Evolutionary conservation across 2,329 filamentous ascomycete species (phyloP), one percentile per base, ranked within the genome.

Genomic region (Neonectria magnoliae): DNA sequence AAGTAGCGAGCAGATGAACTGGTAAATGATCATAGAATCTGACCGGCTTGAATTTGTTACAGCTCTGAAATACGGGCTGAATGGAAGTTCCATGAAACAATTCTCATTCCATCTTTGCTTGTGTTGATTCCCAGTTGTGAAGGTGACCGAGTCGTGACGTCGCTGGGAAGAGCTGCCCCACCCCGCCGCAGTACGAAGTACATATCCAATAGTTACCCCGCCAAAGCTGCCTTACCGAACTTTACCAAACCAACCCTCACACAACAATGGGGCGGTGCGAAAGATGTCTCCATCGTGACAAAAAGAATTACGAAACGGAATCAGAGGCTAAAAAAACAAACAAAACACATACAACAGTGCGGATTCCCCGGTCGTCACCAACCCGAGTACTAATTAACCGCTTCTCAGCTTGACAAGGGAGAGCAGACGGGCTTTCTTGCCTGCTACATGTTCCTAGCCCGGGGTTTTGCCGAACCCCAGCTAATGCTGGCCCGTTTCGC

Each of bases 21-120:
- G 29, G 36, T 60, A 52, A 33, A 65, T 16, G 44, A 65, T 64
- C 44, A 66, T 47, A 29, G 56, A 58, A 55, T 59, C 22, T 38
- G 48, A 62, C 44, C 55, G 38, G 36, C 42, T 60, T 47, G 59
- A 38, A 45, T 53, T 20, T 65, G 20, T 22, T 14, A 53, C 53
- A 44, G 64, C 68, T 62, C 71, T 69, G 68, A 61, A 42, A 73
- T 44, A 72, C 22, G 71, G 65, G 64, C 61, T 65, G 44, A 56
- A 64, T 62, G 67, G 53, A 69, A 61, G 66, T 45, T 38, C 61
- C 27, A 47, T 33, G 16, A 50, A 29, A n/a, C 47, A 18, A 18
- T 5, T 42, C 3, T 20, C 3, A 11, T 11, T 11, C 38, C n/a
- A 18, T 20, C 11, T 33, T 33, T 31, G 31, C 9, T 3, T 2